Base-by-base conservation (phyloP, 2,329 filamentous ascomycete genomes). In the Aspergillus hortae region DNA sequence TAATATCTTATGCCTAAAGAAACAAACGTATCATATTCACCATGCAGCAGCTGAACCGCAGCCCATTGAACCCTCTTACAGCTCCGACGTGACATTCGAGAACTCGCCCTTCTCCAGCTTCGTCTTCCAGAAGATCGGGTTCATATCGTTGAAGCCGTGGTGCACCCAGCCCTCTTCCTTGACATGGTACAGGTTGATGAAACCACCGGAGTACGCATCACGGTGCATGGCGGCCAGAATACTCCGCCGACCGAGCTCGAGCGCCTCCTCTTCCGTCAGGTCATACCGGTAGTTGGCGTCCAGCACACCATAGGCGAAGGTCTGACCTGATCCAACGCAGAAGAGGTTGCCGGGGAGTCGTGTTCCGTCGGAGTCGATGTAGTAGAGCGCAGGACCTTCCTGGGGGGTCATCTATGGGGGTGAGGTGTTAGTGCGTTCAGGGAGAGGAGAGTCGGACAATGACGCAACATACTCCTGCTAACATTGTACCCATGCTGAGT, bases 91-190 rank as follows among this genome's bases (percentile, higher is more conserved):
- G 49, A 96, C 92, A 72, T 96, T 96, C 59, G 88, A 92, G 75
- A 99, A 99, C 80, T 99, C 94, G 74, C 92, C 92, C 84, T 95
- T 95, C 74, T 96, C 88, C 68, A 99, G 77, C 85, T 99, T 99
- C 46, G 92, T 96, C 81, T 95, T 88, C 94, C 94, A 99, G 87
- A 99, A 99, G 70, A 97, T 95, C 42, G 92, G 92, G 80, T 97
- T 96, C 64, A 92, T 97, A 75, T 99, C 94, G 62, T 80, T 91
- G 82, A 99, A 99, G 57, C 94, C 94, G 70, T 97, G 92, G 83
- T 95, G 96, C 67, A 95, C 92, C 94, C 94, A 99, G 64, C 94
- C 94, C 59, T 91, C 88, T 80, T 99, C 92, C 85, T 96, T 96
- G 71, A 99, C 92, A 69, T 99, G 94, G 77, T 99, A 99, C 69